Percentiles rank a stretch among this genome's conserved stretches.
phyloP scores from a whole-genome alignment of 345 rosid genomes.

The Camelina sativa region DNA sequence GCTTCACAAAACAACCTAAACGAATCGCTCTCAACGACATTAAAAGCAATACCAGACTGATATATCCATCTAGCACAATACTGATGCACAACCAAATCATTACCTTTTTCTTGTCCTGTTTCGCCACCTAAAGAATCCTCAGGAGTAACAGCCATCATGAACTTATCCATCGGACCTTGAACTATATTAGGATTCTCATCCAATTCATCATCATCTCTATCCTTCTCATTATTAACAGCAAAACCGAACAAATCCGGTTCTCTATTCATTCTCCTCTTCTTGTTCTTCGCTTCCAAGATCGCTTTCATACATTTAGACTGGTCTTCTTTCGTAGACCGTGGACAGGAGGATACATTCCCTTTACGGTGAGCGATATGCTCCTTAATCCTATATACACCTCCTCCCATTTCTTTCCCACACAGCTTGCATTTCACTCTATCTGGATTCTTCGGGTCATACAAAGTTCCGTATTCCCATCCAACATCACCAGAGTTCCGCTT shows the following conservation, averaged over 20 bases:
- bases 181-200: too few species aligned
- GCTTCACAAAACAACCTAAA: constrained; percentile 19
- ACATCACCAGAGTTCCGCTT: neutral
- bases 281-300: neutral
- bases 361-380: constrained; percentile 10
- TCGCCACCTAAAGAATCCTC: too few species aligned
- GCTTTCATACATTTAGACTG: neutral
- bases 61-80: neutral
- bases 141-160: too few species aligned
- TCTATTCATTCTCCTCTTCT: neutral
- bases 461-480: constrained; percentile 12
- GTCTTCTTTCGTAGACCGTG: neutral
- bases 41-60: neutral
- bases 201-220: too few species aligned
- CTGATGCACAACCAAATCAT: neutral
- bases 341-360: neutral
- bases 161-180: too few species aligned
- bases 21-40: neutral
- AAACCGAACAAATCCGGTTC: too few species aligned
- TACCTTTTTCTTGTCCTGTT: too few species aligned
- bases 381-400: constrained; percentile 14
- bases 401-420: constrained; percentile 14
- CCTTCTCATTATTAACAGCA: too few species aligned
- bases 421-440: constrained; percentile 9
- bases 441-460: neutral